Evolutionary conservation across 1,139 yeast species (phyloP), one percentile per base, ranked within the genome.

Genomic region (Hyphopichia burtonii): DNA sequence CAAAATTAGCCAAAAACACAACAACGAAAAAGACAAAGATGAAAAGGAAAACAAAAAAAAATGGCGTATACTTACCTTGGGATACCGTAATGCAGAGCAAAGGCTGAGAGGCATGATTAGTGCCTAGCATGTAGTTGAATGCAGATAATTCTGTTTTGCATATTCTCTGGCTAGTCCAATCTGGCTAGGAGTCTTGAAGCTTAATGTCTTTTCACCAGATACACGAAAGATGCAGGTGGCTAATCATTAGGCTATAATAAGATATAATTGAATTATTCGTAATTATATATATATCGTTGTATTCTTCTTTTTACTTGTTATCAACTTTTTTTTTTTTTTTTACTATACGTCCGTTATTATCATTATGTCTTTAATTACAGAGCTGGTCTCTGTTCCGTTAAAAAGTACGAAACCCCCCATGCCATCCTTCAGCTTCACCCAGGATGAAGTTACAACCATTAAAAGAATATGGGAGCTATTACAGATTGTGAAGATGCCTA

Each of bases 381-480:
- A 36, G 38, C 38, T 28, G 38, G 38, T 36, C 33, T 36, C 38
- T 25, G 38, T 18, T 5, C 19, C 31, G 11, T 3, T 36, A 11
- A 36, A 28, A 12, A n/a, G 7, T 17, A 20, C 11, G 16, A 14
- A 28, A 18, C 6, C 33, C 9, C 6, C 19, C 8, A n/a, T 15
- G 10, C 44, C 46, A 14, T 31, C 31, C 17, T 42, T 51, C 35
- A 40, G 35, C 32, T 46, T 52, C 32, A 32, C 55, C 10, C 50
- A 47, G 36, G 41, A 39, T 22, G 57, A 56, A 33, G 46, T 54
- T 11, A 37, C 42, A 12, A 39, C 39, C 18, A 43, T 56, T 36
- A 50, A 47, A 35, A 32, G 37, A 34, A 41, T 51, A 27, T 56
- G 61, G 61, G 27, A 39, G 27, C 31, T 50, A 2, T 38, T 51